A percentile compares a stretch with the other conserved stretches of the same genome.
Conservation (phyloP, 306 rosid genomes). For the Lotus japonicus region DNA sequence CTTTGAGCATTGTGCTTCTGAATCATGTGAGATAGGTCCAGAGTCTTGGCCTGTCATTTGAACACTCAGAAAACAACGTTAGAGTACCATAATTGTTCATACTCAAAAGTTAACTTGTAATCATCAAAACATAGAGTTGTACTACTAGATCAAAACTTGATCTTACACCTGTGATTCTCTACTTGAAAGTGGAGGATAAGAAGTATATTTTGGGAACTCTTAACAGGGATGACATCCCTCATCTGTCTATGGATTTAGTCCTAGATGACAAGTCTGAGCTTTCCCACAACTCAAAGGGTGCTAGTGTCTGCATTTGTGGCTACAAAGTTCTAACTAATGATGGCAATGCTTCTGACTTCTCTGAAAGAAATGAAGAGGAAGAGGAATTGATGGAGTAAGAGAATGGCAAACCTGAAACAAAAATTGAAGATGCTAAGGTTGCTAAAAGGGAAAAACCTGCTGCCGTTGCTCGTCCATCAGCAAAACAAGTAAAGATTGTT, state of each 20-base stretch:
- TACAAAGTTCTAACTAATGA: slow-evolving; percentile 28
- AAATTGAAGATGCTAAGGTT: slow-evolving; percentile 25
- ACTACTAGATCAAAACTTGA: no score
- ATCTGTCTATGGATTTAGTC: slow-evolving; percentile 53
- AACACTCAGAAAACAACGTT: no score
- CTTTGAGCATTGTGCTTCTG: no score
- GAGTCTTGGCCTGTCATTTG: no score
- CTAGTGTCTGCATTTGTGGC: slow-evolving; percentile 55
- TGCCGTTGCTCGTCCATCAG: no score
- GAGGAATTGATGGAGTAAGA: background rate
- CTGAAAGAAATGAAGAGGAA: slow-evolving; percentile 31
- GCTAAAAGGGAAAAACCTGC: slow-evolving; percentile 5
- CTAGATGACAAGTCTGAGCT: slow-evolving; percentile 61
- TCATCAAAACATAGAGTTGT: no score
- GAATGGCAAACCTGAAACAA: slow-evolving; percentile 38
- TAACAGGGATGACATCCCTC: slow-evolving; percentile 48
- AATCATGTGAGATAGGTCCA: no score
- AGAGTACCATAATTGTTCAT: no score
- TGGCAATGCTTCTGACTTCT: background rate
- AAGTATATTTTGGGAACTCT: slow-evolving; percentile 71
- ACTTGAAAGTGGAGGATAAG: slow-evolving; percentile 39
- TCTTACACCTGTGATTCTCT: no score
- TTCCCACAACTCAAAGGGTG: slow-evolving; percentile 62
- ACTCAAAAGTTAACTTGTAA: no score
- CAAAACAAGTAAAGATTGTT: no score